These are phyloP conservation scores for Corynascus novoguineensis DNA, from an alignment of 495 filamentous ascomycete genomes.

Conservation along the genomic window DNA sequence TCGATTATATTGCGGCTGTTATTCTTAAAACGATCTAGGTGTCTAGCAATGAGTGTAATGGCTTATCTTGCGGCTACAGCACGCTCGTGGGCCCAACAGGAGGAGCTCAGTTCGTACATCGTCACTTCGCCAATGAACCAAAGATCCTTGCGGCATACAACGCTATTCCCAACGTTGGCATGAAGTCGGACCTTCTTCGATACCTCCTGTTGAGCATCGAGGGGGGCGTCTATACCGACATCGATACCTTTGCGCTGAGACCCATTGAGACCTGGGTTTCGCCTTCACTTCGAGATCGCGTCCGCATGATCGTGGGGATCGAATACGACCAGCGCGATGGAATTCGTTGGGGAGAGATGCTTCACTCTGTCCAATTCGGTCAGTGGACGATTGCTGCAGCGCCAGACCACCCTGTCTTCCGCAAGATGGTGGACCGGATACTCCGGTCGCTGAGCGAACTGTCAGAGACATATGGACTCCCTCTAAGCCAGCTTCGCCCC, in stretches of 20 bases:
- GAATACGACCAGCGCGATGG: slow-evolving; percentile 33
- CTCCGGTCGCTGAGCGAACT: slow-evolving; percentile 30
- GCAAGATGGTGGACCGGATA: slow-evolving; percentile 33
- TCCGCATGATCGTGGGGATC: slow-evolving; percentile 33
- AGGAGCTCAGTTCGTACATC: slow-evolving; percentile 26
- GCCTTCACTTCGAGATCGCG: slow-evolving; percentile 29
- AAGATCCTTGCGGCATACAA: slow-evolving; percentile 40
- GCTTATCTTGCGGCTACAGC: neutral
- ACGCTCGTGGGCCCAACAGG: slow-evolving; percentile 18
- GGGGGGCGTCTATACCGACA: slow-evolving; percentile 50
- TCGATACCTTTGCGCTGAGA: slow-evolving; percentile 46
- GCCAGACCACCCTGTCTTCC: slow-evolving; percentile 36
- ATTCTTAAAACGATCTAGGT: too few relatives aligned
- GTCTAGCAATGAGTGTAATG: too few relatives aligned
- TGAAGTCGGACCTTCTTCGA: slow-evolving; percentile 49
- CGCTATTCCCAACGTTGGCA: slow-evolving; percentile 39
- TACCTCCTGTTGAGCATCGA: slow-evolving; percentile 47
- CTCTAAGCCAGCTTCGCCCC: slow-evolving; percentile 26
- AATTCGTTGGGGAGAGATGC: slow-evolving; percentile 23
- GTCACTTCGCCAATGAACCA: slow-evolving; percentile 26
- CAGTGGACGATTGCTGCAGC: slow-evolving; percentile 41
- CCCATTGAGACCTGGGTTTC: slow-evolving; percentile 45
- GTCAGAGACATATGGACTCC: slow-evolving; percentile 21
- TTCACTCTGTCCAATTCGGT: slow-evolving; percentile 34
- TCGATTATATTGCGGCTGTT: too few relatives aligned